phyloP scores from a whole-genome alignment of 2,329 filamentous ascomycete species.

The Escovopsis weberi region DNA sequence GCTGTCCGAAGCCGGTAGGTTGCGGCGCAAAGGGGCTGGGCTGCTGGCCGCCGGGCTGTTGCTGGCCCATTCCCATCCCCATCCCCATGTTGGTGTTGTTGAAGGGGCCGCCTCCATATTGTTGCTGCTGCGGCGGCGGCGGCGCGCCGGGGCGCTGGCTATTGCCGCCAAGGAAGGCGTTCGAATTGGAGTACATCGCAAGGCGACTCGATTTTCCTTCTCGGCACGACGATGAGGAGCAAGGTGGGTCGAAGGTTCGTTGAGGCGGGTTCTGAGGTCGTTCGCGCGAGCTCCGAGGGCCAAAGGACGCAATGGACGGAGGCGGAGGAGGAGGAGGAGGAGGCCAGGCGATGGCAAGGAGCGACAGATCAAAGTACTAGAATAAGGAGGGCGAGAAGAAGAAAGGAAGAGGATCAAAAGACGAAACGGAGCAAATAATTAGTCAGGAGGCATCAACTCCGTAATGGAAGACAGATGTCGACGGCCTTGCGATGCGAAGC shows the following conservation, averaged over 20 bases:
- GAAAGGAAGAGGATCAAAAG: not conserved
- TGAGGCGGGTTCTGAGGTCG: not conserved
- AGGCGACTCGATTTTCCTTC: not conserved
- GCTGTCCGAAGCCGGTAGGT: constrained; percentile 41
- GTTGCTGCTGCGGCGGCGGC: constrained; percentile 22
- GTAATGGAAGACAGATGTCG: constrained; percentile 2
- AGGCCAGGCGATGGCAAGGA: constrained; percentile 11
- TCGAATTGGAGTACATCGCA: constrained; percentile 80
- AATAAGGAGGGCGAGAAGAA: not conserved
- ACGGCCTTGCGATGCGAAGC: constrained; percentile 7
- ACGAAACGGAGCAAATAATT: constrained; percentile 1
- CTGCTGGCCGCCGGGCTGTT: constrained; percentile 27
- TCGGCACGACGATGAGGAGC: not conserved
- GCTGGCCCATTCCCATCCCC: constrained; percentile 27
- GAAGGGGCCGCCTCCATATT: constrained; percentile 36
- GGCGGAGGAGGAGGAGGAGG: constrained; percentile 8
- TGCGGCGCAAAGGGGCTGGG: constrained; percentile 42
- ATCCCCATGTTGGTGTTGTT: constrained; percentile 20
- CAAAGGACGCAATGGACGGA: too few species aligned
- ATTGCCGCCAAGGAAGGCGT: constrained; percentile 68
- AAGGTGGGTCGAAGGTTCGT: too few species aligned
- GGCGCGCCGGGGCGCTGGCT: constrained; percentile 53
- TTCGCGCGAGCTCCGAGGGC: too few species aligned
- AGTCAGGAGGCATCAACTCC: not conserved
- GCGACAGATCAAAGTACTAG: not conserved